These are phyloP conservation scores for Malbranchea cinnamomea DNA, from an alignment of 2,329 filamentous ascomycete species.

Conservation along the genomic window DNA sequence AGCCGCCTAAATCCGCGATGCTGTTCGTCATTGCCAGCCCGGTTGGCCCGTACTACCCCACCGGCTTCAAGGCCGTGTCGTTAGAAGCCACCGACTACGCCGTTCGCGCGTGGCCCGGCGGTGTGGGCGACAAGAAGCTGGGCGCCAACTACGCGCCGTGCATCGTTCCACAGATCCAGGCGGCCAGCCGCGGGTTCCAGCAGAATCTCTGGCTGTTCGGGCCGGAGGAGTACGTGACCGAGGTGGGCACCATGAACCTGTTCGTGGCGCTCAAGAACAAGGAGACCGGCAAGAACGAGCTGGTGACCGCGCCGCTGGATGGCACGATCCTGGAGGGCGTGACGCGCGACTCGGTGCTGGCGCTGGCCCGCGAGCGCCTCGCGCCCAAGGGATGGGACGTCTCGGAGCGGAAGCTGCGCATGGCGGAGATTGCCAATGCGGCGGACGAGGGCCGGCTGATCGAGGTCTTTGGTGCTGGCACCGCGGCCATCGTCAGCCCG, in stretches of 20 bases:
- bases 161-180: conserved; percentile 89
- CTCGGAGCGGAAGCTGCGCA: conserved; percentile 79
- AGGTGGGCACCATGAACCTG: conserved; percentile 98
- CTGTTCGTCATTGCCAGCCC: conserved; percentile 92
- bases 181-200: conserved; percentile 81
- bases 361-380: conserved; percentile 69
- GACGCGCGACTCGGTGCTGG: conserved; percentile 80
- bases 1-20: conserved; percentile 78
- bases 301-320: conserved; percentile 88
- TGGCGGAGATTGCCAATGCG: conserved; percentile 71
- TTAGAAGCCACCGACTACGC: conserved; percentile 94
- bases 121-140: conserved; percentile 95
- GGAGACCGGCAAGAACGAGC: conserved; percentile 77
- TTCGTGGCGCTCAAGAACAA: conserved; percentile 77
- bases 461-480: conserved; percentile 88
- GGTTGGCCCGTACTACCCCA: conserved; percentile 95
- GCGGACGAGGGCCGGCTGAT: conserved; percentile 70
- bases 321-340: conserved; percentile 94
- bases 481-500: conserved; percentile 84
- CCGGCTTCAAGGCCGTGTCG: conserved; percentile 92
- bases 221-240: conserved; percentile 86
- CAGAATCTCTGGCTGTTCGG: conserved; percentile 98
- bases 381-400: conserved; percentile 77
- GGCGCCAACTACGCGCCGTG: conserved; percentile 99
- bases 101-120: conserved; percentile 92